Percentiles rank a stretch among this genome's conserved stretches.
Conservation (phyloP, 2,329 filamentous ascomycete genomes). For the Domatiomyces globalis region DNA sequence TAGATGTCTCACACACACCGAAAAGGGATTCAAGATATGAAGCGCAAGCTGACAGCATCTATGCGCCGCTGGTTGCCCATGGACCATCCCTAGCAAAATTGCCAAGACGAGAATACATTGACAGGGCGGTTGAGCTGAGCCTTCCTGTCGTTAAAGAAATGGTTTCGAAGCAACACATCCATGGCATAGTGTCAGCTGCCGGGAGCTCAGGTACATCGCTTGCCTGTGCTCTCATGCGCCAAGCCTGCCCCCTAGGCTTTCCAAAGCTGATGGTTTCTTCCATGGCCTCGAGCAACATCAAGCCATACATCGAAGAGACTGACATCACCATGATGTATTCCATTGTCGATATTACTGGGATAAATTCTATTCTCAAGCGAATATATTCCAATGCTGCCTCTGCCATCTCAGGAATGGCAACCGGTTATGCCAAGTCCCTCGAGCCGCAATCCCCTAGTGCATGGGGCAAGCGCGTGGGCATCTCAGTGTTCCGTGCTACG, state of each 20-base stretch:
- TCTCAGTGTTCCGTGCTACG: slow-evolving; percentile 65
- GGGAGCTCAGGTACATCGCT: slow-evolving; percentile 51
- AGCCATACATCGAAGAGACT: slow-evolving; percentile 50
- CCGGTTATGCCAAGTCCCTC: slow-evolving; percentile 24
- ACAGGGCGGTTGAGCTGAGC: slow-evolving; percentile 39
- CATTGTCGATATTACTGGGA: slow-evolving; percentile 55
- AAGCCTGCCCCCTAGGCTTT: slow-evolving; percentile 45
- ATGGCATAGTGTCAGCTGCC: slow-evolving; percentile 46
- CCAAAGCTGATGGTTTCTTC: slow-evolving; percentile 59
- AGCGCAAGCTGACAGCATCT: slow-evolving; percentile 32
- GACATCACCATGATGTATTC: slow-evolving; percentile 59
- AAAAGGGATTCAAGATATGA: slow-evolving; percentile 5
- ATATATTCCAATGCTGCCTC: slow-evolving; percentile 51
- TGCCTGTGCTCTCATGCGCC: slow-evolving; percentile 46
- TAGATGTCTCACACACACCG: slow-evolving; percentile 42
- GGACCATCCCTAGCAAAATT: slow-evolving; percentile 26
- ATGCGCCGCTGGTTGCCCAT: slow-evolving; percentile 23
- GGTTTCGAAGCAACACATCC: slow-evolving; percentile 27
- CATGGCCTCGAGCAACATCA: slow-evolving; percentile 52
- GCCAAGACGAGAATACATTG: slow-evolving; percentile 42
- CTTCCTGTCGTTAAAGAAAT: slow-evolving; percentile 30
- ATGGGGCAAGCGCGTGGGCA: slow-evolving; percentile 39
- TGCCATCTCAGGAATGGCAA: slow-evolving; percentile 46
- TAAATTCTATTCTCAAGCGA: slow-evolving; percentile 44
- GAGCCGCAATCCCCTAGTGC: slow-evolving; percentile 5